These are phyloP conservation scores for Chaetomidium leptoderma DNA, from an alignment of 495 filamentous ascomycete genomes.

Conservation along the genomic window DNA sequence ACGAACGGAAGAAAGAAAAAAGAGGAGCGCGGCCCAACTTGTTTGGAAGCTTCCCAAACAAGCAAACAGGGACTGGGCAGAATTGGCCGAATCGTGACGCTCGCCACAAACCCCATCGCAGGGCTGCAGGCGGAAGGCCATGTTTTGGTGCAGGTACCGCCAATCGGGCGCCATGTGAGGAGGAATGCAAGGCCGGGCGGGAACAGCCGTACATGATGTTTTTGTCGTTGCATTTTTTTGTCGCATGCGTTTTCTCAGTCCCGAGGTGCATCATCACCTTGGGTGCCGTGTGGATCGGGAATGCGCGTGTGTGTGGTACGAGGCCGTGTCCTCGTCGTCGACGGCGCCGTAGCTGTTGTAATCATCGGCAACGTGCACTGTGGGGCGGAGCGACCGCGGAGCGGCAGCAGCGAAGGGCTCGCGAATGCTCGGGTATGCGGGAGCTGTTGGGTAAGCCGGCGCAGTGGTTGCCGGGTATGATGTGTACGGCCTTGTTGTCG, in stretches of 20 bases:
- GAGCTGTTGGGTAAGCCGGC: conserved; percentile 14
- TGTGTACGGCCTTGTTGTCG: conserved; percentile 13
- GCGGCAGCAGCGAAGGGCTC: conserved; percentile 13
- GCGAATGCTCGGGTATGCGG: conserved; percentile 23
- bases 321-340: conserved; percentile 21
- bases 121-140: conserved; percentile 6
- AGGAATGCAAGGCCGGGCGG: conserved; percentile 20
- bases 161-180: conserved; percentile 25
- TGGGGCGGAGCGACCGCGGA: conserved; percentile 26
- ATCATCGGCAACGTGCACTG: conserved; percentile 24
- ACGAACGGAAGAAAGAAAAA: not conserved
- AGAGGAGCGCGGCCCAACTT: not conserved
- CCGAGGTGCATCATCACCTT: conserved; percentile 3
- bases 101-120: conserved; percentile 4
- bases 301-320: conserved; percentile 19
- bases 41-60: not conserved
- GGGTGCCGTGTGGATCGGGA: conserved; percentile 15
- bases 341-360: conserved; percentile 13
- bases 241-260: conserved; percentile 16
- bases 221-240: conserved; percentile 4
- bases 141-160: conserved; percentile 17
- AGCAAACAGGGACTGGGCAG: not conserved
- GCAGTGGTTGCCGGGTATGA: conserved; percentile 18
- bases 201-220: conserved; percentile 11
- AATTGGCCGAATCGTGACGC: conserved; percentile 5